Conservation (phyloP, 441 rosid genomes). For the Arabidopsis hybrid region DNA sequence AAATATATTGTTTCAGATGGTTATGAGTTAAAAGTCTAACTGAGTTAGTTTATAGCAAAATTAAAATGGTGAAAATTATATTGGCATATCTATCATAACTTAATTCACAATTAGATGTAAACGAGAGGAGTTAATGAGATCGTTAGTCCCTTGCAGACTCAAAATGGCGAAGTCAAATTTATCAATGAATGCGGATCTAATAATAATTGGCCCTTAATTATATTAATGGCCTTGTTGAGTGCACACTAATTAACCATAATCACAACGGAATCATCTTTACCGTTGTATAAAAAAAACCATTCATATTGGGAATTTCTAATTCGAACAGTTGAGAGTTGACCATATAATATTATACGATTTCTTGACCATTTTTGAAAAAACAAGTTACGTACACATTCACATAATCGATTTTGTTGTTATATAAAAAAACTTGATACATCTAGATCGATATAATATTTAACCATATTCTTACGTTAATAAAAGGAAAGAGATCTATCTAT, state of each 20-base stretch:
- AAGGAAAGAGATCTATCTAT: neutral
- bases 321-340: constrained; percentile 26
- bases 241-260: constrained; percentile 15
- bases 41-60: neutral
- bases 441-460: constrained; percentile 6
- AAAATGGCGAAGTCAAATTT: constrained; percentile 11
- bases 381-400: neutral
- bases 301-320: constrained; percentile 4
- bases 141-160: constrained; percentile 12
- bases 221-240: constrained; percentile 8
- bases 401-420: neutral
- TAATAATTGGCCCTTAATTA: neutral
- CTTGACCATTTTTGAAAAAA: constrained; percentile 2
- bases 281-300: neutral
- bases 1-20: neutral
- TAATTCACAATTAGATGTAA: neutral
- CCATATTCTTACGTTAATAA: constrained; percentile 10
- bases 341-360: constrained; percentile 2
- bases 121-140: constrained; percentile 13
- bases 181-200: neutral
- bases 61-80: neutral
- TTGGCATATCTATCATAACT: neutral
- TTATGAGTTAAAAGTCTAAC: neutral
- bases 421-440: constrained; percentile 14
- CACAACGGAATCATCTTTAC: constrained; percentile 3